Evolutionary conservation across 345 rosid species (phyloP).

Genomic region (Carallia pectinifolia): DNA sequence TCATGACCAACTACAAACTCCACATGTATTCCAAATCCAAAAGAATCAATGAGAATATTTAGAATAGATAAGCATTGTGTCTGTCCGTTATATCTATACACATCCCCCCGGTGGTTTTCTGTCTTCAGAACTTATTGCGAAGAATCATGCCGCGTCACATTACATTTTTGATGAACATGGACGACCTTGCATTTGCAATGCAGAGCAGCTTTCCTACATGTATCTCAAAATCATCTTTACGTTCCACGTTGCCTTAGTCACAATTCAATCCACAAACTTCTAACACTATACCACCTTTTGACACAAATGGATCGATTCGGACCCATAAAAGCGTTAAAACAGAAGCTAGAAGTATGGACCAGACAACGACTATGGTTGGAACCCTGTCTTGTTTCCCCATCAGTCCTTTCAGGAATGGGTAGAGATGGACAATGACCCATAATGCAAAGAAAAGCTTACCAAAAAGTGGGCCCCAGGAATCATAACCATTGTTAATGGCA

Average conservation of each 20-base stretch:
- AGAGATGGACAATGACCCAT: conserved; percentile 65
- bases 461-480: conserved; percentile 67
- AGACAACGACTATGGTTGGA: conserved; percentile 61
- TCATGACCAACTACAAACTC: background rate
- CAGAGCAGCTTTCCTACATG: background rate
- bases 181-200: background rate
- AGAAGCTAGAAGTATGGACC: conserved; percentile 65
- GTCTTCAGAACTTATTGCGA: conserved; percentile 5
- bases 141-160: background rate
- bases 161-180: background rate
- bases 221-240: conserved; percentile 1
- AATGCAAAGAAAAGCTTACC: conserved; percentile 57
- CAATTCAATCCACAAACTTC: conserved; percentile 60
- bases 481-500: conserved; percentile 65
- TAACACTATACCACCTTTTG: conserved; percentile 43
- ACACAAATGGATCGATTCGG: conserved; percentile 50
- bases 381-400: conserved; percentile 58
- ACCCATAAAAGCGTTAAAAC: conserved; percentile 64
- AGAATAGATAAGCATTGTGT: background rate
- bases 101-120: background rate
- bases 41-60: conserved; percentile 8
- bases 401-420: conserved; percentile 65
- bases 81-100: conserved; percentile 7
- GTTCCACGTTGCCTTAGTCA: conserved; percentile 13
- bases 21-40: background rate